These are phyloP conservation scores for Corylus heterophylla DNA, from an alignment of 306 rosid species.

Conservation along the genomic window DNA sequence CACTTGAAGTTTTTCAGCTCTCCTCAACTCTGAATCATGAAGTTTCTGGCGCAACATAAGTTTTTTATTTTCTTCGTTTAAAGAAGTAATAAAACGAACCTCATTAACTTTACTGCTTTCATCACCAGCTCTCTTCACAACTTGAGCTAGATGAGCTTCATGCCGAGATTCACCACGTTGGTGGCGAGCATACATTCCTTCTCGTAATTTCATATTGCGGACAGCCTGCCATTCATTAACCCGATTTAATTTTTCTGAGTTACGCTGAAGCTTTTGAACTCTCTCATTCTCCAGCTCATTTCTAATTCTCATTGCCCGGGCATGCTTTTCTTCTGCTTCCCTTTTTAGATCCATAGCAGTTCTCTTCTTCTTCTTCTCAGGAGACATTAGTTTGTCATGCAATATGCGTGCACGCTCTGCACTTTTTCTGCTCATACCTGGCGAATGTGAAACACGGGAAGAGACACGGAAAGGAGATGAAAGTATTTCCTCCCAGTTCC, in stretches of 20 bases:
- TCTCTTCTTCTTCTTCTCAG: constrained; percentile 94
- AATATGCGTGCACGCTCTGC: constrained; percentile 83
- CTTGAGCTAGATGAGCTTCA: constrained; percentile 98
- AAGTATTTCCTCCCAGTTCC: constrained; percentile 95
- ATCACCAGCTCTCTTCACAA: constrained; percentile 96
- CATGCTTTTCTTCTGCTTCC: constrained; percentile 97
- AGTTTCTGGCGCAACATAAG: constrained; percentile 88
- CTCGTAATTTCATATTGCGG: constrained; percentile 86
- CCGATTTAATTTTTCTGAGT: constrained; percentile 82
- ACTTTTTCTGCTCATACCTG: constrained; percentile 87
- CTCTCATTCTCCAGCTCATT: constrained; percentile 91
- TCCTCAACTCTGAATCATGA: constrained; percentile 95
- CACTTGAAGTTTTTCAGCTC: constrained; percentile 97
- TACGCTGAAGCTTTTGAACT: constrained; percentile 92
- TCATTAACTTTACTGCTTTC: constrained; percentile 98
- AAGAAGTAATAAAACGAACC: constrained; percentile 94
- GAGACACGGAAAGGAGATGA: constrained; percentile 82
- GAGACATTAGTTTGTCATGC: constrained; percentile 96
- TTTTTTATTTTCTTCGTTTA: constrained; percentile 93
- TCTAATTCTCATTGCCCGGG: constrained; percentile 95
- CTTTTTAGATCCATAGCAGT: constrained; percentile 75
- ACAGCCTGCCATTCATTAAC: constrained; percentile 94
- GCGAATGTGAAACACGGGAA: constrained; percentile 80
- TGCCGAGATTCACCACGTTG: constrained; percentile 96
- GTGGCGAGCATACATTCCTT: constrained; percentile 97